Percentiles rank a stretch among this genome's conserved stretches.
Evolutionary conservation across 176 grass and related monocot genomes (phyloP).

Genomic region (Carex littledalei): DNA sequence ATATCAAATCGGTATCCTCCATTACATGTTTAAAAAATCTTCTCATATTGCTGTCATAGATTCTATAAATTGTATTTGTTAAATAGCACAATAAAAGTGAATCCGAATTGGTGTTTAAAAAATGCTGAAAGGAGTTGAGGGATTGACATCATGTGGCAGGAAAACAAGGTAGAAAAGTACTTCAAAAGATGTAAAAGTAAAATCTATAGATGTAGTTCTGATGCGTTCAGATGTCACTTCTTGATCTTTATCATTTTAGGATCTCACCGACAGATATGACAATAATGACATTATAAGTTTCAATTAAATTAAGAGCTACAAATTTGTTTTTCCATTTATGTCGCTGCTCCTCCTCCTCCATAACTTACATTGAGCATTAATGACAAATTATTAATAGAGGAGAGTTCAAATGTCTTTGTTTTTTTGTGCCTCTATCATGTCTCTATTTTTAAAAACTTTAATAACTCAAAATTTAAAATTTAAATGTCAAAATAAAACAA

Average conservation of each 20-base stretch:
- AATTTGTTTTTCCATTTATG: background rate
- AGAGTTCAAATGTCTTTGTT: too few relatives aligned
- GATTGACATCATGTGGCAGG: background rate
- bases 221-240: slow-evolving; percentile 13
- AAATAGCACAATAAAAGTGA: background rate
- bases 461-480: too few relatives aligned
- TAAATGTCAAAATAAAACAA: too few relatives aligned
- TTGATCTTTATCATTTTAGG: background rate
- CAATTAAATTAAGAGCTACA: background rate
- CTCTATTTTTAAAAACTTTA: too few relatives aligned
- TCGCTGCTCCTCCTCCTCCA: background rate
- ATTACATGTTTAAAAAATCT: too few relatives aligned
- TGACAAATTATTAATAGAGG: background rate
- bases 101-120: background rate
- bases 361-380: background rate
- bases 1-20: too few relatives aligned
- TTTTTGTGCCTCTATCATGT: too few relatives aligned
- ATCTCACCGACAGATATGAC: background rate
- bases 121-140: background rate
- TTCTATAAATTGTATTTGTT: too few relatives aligned
- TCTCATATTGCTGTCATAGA: too few relatives aligned
- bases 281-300: background rate
- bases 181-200: background rate
- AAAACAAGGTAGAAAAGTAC: background rate
- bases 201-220: background rate